These are phyloP conservation scores for Bidens hawaiensis DNA, from an alignment of 140 eudicot species.

Conservation along the genomic window DNA sequence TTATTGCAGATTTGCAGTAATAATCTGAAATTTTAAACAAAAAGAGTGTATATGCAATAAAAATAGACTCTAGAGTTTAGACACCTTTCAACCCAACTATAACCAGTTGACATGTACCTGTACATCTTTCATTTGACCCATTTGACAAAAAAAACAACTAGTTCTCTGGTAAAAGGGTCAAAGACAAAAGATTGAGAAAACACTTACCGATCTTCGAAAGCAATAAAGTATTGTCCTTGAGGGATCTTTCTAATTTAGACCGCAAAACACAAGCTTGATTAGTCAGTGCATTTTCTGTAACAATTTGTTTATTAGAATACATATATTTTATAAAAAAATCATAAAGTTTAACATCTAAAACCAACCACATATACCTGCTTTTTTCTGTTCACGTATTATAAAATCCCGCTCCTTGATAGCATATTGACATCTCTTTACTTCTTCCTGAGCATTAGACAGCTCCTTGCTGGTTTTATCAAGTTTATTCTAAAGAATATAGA, in stretches of 20 bases:
- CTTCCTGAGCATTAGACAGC: conserved; percentile 58
- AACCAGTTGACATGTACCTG: no score
- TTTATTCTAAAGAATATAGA: conserved; percentile 38
- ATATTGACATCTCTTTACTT: conserved; percentile 54
- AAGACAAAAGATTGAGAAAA: no score
- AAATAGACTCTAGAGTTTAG: not conserved
- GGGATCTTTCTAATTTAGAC: conserved; percentile 74
- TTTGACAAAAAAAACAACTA: not conserved
- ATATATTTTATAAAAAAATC: not conserved
- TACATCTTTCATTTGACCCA: not conserved
- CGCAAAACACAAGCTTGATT: conserved; percentile 78
- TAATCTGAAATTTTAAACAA: not conserved
- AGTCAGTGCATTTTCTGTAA: conserved; percentile 74
- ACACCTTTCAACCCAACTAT: not conserved
- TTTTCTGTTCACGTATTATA: conserved; percentile 76
- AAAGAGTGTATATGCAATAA: not conserved
- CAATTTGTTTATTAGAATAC: conserved; percentile 11
- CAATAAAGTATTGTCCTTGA: conserved; percentile 69
- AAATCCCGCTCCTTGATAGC: conserved; percentile 70
- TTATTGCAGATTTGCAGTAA: not conserved
- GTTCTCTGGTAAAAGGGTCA: not conserved
- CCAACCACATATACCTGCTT: conserved; percentile 59
- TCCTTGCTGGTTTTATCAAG: conserved; percentile 46
- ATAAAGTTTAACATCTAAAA: not conserved
- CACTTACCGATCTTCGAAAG: conserved; percentile 67